Conservation (phyloP, 2,329 filamentous ascomycete genomes). For the Pyrenochaeta sp. region DNA sequence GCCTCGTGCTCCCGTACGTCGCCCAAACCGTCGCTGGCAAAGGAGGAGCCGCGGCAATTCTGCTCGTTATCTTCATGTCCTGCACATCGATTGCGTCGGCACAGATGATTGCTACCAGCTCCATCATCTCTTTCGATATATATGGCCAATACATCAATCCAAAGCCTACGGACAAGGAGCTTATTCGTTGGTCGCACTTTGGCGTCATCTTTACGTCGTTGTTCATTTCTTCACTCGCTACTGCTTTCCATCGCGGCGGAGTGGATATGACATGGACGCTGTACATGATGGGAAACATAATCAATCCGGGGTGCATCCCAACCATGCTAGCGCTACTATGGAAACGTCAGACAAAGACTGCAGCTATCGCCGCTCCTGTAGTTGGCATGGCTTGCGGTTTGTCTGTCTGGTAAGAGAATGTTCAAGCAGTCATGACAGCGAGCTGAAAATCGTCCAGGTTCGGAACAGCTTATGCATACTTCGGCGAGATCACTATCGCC, state of each 20-base stretch:
- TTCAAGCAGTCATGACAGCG: no score
- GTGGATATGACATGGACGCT: constrained; percentile 63
- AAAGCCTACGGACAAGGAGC: constrained; percentile 55
- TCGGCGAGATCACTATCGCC: constrained; percentile 57
- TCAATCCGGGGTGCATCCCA: constrained; percentile 62
- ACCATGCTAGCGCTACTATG: constrained; percentile 63
- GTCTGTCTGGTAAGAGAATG: constrained; percentile 58
- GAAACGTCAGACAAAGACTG: constrained; percentile 58
- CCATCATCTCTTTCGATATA: constrained; percentile 63
- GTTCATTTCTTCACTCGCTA: constrained; percentile 61
- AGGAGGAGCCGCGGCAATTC: constrained; percentile 47
- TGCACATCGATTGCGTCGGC: constrained; percentile 59
- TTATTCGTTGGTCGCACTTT: constrained; percentile 61
- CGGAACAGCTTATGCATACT: constrained; percentile 55
- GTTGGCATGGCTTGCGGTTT: constrained; percentile 61
- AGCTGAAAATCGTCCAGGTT: constrained; percentile 32
- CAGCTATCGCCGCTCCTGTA: constrained; percentile 60
- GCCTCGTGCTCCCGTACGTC: constrained; percentile 50
- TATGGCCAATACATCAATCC: constrained; percentile 61
- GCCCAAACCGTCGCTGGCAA: constrained; percentile 50
- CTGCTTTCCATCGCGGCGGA: constrained; percentile 61
- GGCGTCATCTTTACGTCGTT: constrained; percentile 62
- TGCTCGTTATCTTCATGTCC: constrained; percentile 53
- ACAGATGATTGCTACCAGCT: constrained; percentile 62
- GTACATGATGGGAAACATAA: constrained; percentile 63